phyloP scores from a whole-genome alignment of 192 early-diverging fungal species.

The Obelidium mucronatum region DNA sequence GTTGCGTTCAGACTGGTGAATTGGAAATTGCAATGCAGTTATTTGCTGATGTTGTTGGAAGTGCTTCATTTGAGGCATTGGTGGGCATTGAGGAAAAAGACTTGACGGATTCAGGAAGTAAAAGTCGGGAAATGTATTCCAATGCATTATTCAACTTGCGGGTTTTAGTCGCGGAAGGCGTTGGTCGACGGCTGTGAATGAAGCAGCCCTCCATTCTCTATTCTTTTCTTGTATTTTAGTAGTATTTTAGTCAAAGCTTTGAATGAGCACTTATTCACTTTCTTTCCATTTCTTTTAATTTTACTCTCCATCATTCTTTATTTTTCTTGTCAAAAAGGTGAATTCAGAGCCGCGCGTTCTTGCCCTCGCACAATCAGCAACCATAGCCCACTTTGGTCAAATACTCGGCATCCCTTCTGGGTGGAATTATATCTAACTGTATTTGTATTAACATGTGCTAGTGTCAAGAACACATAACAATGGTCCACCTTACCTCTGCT shows the following conservation, averaged over 20 bases:
- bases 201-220: too few species aligned
- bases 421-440: too few species aligned
- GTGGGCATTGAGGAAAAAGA: background rate
- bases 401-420: too few species aligned
- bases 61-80: too few species aligned
- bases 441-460: too few species aligned
- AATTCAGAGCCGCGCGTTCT: background rate
- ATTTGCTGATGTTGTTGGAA: slow-evolving; percentile 15
- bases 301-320: too few species aligned
- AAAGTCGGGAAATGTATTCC: background rate
- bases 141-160: slow-evolving; percentile 24
- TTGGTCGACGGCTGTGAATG: too few species aligned
- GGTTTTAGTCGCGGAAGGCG: slow-evolving; percentile 1
- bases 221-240: background rate
- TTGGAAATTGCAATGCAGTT: slow-evolving; percentile 14
- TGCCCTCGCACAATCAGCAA: too few species aligned
- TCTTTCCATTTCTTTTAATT: background rate
- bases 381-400: too few species aligned
- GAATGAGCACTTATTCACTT: background rate
- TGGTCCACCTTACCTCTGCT: slow-evolving; percentile 37
- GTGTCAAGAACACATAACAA: too few species aligned
- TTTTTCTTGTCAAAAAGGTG: background rate
- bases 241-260: background rate
- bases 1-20: slow-evolving; percentile 10
- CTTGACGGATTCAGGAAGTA: background rate